phyloP scores from a whole-genome alignment of 1,284 basidiomycete genomes.

The Apiotrichum montevideense region DNA sequence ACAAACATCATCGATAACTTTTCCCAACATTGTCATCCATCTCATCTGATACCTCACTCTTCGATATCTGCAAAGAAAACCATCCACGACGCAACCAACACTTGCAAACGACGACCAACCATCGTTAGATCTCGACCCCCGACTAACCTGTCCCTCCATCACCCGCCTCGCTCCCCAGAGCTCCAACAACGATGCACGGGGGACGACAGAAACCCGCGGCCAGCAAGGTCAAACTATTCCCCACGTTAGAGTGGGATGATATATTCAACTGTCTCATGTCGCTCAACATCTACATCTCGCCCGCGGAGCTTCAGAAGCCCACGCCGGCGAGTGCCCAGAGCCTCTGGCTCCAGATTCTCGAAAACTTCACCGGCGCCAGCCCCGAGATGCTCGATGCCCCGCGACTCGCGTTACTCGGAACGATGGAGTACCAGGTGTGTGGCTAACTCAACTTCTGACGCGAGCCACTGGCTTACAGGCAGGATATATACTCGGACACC shows the following conservation, averaged over 20 bases:
- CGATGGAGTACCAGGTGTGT: constrained; percentile 50
- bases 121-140: too few species aligned
- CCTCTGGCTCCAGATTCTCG: constrained; percentile 52
- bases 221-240: constrained; percentile 23
- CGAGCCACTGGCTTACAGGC: constrained; percentile 1
- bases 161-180: too few species aligned
- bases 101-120: too few species aligned
- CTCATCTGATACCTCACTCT: background rate
- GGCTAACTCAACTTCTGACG: too few species aligned
- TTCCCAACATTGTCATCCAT: background rate
- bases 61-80: too few species aligned
- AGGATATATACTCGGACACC: constrained; percentile 59
- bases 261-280: constrained; percentile 34
- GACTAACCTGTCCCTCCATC: too few species aligned
- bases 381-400: constrained; percentile 59
- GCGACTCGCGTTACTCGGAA: constrained; percentile 54
- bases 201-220: background rate
- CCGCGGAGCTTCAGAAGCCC: constrained; percentile 64
- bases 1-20: background rate
- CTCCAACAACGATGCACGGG: background rate
- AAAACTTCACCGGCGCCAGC: constrained; percentile 62
- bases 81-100: too few species aligned
- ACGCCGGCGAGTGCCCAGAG: constrained; percentile 60
- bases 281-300: constrained; percentile 50
- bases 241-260: constrained; percentile 24